Percentiles rank a stretch among this genome's conserved stretches.
Conservation (phyloP, 2,329 filamentous ascomycete species). For the Fusarium pseudonygamai region DNA sequence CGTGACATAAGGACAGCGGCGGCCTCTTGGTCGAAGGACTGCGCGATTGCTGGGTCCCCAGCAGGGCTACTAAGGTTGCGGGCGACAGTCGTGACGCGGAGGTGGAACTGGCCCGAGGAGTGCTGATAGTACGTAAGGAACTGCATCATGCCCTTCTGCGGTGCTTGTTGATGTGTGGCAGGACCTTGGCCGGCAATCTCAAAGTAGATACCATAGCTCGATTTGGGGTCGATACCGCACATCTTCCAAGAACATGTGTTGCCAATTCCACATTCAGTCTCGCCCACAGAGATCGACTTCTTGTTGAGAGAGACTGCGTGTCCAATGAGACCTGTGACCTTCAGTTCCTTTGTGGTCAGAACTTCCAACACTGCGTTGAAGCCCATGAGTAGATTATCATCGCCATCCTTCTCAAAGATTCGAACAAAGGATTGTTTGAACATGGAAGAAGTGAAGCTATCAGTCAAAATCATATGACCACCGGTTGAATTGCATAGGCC, state of each 20-base stretch:
- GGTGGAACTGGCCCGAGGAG: slow-evolving; percentile 93
- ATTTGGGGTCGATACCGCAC: slow-evolving; percentile 94
- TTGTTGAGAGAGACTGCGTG: slow-evolving; percentile 98
- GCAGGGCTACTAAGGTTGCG: slow-evolving; percentile 91
- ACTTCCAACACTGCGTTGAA: slow-evolving; percentile 98
- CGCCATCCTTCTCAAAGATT: slow-evolving; percentile 95
- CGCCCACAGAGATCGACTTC: slow-evolving; percentile 95
- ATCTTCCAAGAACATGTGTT: slow-evolving; percentile 99
- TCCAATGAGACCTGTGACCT: slow-evolving; percentile 96
- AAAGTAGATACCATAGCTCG: slow-evolving; percentile 97
- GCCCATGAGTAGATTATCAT: slow-evolving; percentile 96
- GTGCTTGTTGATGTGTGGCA: slow-evolving; percentile 83
- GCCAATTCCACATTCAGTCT: slow-evolving; percentile 97
- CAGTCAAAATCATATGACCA: slow-evolving; percentile 97
- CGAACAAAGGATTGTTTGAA: slow-evolving; percentile 99
- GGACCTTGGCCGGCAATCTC: slow-evolving; percentile 96
- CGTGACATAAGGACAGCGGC: slow-evolving; percentile 98
- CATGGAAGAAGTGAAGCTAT: slow-evolving; percentile 98
- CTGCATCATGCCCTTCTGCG: slow-evolving; percentile 95
- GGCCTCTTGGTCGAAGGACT: slow-evolving; percentile 98
- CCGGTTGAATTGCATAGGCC: slow-evolving; percentile 94
- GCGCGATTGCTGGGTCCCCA: slow-evolving; percentile 92
- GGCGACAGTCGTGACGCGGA: slow-evolving; percentile 93
- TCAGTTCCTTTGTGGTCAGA: slow-evolving; percentile 95
- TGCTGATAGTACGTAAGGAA: slow-evolving; percentile 99